Evolutionary conservation across 1,284 basidiomycete genomes (phyloP).

Genomic region (Wolfiporia cocos): DNA sequence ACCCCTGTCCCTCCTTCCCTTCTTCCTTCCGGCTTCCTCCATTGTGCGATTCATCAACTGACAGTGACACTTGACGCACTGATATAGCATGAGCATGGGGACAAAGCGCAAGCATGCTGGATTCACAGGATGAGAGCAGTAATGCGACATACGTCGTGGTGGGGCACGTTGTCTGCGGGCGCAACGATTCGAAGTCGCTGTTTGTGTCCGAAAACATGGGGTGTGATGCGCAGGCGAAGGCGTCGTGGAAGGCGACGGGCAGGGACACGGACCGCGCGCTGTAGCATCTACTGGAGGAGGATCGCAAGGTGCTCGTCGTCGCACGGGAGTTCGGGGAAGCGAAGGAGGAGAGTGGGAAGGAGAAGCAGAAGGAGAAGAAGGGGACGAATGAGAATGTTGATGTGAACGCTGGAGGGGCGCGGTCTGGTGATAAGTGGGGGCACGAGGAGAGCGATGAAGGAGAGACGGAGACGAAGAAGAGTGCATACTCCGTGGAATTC

Average conservation of each 20-base stretch:
- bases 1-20: too few relatives aligned
- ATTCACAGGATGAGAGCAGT: too few relatives aligned
- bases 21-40: too few relatives aligned
- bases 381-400: conserved; percentile 7
- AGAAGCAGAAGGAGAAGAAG: conserved; percentile 14
- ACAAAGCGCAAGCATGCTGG: too few relatives aligned
- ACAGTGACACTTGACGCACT: too few relatives aligned
- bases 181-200: conserved; percentile 39
- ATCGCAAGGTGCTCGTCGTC: conserved; percentile 50
- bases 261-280: conserved; percentile 57
- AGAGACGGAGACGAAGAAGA: conserved; percentile 26
- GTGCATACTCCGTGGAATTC: conserved; percentile 54
- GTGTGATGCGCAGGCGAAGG: conserved; percentile 65
- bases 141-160: conserved; percentile 79
- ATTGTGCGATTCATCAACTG: too few relatives aligned
- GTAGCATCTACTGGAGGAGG: conserved; percentile 52
- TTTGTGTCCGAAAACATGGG: conserved; percentile 64
- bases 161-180: conserved; percentile 58
- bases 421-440: conserved; percentile 8
- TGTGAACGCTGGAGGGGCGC: neutral
- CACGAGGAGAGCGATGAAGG: conserved; percentile 11
- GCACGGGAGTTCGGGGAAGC: conserved; percentile 41
- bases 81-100: too few relatives aligned
- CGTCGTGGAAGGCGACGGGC: conserved; percentile 53
- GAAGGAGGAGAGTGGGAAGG: conserved; percentile 22